Evolutionary conservation across 2,329 filamentous ascomycete species (phyloP), one percentile per base, ranked within the genome.

Genomic region (Calonectria pseudoturangicola): DNA sequence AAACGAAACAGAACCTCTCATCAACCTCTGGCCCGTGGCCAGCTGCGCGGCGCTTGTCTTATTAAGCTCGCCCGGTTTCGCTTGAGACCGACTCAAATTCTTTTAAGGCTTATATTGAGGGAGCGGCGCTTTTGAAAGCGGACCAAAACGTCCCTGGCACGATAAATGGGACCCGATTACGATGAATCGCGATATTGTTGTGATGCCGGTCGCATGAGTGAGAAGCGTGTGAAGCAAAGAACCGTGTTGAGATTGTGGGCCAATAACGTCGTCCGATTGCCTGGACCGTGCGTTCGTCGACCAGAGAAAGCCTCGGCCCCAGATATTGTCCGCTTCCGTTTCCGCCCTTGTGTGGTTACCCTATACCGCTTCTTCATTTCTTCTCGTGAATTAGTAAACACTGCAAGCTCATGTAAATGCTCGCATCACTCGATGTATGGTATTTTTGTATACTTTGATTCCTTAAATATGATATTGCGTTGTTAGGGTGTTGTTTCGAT

Each of bases 271-370:
- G 60, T 62, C 27, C 65, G 56, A 56, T 65, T 45, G 28, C 16
- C 27, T 66, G 62, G 28, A 10, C 41, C 54, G 65, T 62, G 64
- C 65, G 41, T 58, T 43, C 28, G n/a, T 41, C 28, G 50, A 50
- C 48, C 9, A 68, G 33, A 12, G 2, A 18, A 12, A 12, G 8
- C 33, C 65, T 66, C 73, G 77, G 77, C 62, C 30, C 28, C 62
- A 63, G 65, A 73, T 73, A 79, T 79, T 79, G 73, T 79, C 77
- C 77, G 77, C 65, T 74, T 68, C 77, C 77, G 74, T 64, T 62
- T 47, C 8, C 58, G 4, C 18, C 4, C 10, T 25, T n/a, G 18
- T 15, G 5, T 1, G 18, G 7, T 33, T 60, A 60, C 54, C 54
- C 54, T 60, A 60, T 36, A 60, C 21, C 25, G 21, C 21, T 21